A percentile compares a stretch with the other conserved stretches of the same genome.
Evolutionary conservation across 2,329 filamentous ascomycete species (phyloP).

Genomic region (Berkeleyomyces basicola): DNA sequence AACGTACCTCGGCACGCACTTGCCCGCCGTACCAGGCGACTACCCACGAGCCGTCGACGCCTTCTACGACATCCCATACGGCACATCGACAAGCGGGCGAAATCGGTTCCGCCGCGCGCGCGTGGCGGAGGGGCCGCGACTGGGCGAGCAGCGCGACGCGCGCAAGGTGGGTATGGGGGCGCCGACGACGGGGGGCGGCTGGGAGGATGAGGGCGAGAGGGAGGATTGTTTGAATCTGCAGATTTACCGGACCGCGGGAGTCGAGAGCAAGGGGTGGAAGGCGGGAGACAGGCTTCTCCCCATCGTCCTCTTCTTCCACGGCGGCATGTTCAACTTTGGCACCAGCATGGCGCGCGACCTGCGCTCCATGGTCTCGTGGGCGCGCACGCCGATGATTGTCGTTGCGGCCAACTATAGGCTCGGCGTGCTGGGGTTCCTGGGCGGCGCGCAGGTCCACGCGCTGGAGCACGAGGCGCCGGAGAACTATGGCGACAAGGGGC

Average conservation of each 20-base stretch:
- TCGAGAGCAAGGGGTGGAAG: slow-evolving; percentile 18
- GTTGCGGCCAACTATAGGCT: slow-evolving; percentile 48
- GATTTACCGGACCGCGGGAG: slow-evolving; percentile 24
- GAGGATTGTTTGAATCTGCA: slow-evolving; percentile 40
- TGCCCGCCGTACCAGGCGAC: neutral
- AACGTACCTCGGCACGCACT: neutral
- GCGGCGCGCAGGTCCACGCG: slow-evolving; percentile 31
- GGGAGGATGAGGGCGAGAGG: slow-evolving; percentile 14
- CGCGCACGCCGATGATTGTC: slow-evolving; percentile 34
- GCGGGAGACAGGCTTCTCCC: slow-evolving; percentile 20
- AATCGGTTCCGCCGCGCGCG: slow-evolving; percentile 29
- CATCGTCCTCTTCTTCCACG: slow-evolving; percentile 45
- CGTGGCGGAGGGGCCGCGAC: slow-evolving; percentile 13
- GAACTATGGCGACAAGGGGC: neutral
- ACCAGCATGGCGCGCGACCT: slow-evolving; percentile 39
- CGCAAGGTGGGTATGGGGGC: slow-evolving; percentile 13
- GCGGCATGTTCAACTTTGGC: slow-evolving; percentile 44
- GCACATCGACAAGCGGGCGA: slow-evolving; percentile 24
- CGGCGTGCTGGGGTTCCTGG: slow-evolving; percentile 52
- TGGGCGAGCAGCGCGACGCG: neutral
- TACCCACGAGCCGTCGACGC: slow-evolving; percentile 27
- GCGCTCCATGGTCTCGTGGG: slow-evolving; percentile 42
- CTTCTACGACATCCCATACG: slow-evolving; percentile 35
- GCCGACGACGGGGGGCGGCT: slow-evolving; percentile 18
- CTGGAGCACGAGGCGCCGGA: slow-evolving; percentile 25